Conservation (phyloP, 225 moss, liverwort and hornwort species). For the Asterella californica region DNA sequence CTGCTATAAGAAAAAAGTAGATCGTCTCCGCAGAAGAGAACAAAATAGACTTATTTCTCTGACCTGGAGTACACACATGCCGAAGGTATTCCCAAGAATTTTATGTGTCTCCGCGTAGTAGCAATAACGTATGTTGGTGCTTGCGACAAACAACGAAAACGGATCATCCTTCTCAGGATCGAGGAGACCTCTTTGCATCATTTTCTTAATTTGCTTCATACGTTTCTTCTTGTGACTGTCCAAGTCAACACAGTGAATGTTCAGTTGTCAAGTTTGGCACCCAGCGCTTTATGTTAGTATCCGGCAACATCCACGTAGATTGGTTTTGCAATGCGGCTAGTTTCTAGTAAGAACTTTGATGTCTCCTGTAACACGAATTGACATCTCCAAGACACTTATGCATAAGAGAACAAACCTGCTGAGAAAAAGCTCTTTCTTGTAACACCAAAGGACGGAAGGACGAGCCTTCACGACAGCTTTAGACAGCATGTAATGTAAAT, state of each 20-base stretch:
- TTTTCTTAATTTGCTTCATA: constrained; percentile 97
- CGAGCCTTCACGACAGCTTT: constrained; percentile 93
- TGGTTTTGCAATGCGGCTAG: neutral
- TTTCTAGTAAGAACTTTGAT: neutral
- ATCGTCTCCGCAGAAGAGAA: no score
- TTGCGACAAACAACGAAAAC: constrained; percentile 86
- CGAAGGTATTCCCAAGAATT: constrained; percentile 90
- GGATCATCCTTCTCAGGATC: constrained; percentile 97
- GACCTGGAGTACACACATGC: constrained; percentile 98
- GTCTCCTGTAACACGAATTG: neutral
- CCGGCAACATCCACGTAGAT: neutral
- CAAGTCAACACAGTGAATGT: constrained; percentile 17
- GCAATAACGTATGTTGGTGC: constrained; percentile 94
- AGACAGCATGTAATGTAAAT: constrained; percentile 91
- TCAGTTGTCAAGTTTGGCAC: neutral
- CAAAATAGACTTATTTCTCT: constrained; percentile 21
- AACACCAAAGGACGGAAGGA: constrained; percentile 97
- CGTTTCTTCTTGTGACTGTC: constrained; percentile 97
- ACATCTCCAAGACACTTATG: neutral
- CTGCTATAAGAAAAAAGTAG: no score
- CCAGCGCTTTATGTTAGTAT: neutral
- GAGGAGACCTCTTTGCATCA: constrained; percentile 89
- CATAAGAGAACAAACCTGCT: constrained; percentile 56
- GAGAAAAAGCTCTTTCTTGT: constrained; percentile 92
- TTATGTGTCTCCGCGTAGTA: constrained; percentile 95